Base-by-base conservation (phyloP, 495 filamentous ascomycete genomes). In the Penicillium alfredii region DNA sequence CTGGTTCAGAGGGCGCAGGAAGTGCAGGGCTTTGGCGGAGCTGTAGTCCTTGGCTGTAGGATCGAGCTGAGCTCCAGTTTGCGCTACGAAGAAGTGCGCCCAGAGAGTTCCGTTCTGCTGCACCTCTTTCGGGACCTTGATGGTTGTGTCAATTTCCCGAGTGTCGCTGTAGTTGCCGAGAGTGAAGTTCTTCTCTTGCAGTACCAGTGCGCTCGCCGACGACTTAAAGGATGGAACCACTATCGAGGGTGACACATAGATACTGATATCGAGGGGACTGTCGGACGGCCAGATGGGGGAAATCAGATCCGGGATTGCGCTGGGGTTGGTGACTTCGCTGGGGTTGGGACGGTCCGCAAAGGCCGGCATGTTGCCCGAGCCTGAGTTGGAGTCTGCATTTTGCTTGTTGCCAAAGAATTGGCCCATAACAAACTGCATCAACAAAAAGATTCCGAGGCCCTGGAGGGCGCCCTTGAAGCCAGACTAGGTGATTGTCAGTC, bases 81-180 rank as follows among this genome's bases (percentile, higher is more conserved):
- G 72, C 7, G 75, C 84, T 42, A 98, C 68, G 49, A 86, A 94
- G 51, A 95, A 90, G 58, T 98, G 92, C 5, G 82, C 88, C 77
- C 84, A 98, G 8, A 97, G 69, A 1, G 92, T 95, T 21, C 86
- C 89, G 55, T 97, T 97, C 37, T 87, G 75, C 61, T 96, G 88
- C 2, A 93, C 89, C 17, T 76, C 64, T 43, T 73, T 72, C 3
- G 92, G 90, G 6, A 97, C 76, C 18, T 71, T 58, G 52, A 97
- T 85, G 24, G 67, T 76, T n/a, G 83, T 84, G 30, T 88, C 79
- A 25, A 86, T 76, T 35, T 80, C 74, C 15, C 93, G 76, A 41
- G 70, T 81, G 43, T 98, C 92, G 26, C 74, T 79, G 50, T 73
- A 89, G 55, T 92, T 80, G 6, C 85, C 86, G 17, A 94, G 56